Evolutionary conservation across 164 flowering plant species (phyloP), one percentile per base, ranked within the genome.

Genomic region (Berberis thunbergii): DNA sequence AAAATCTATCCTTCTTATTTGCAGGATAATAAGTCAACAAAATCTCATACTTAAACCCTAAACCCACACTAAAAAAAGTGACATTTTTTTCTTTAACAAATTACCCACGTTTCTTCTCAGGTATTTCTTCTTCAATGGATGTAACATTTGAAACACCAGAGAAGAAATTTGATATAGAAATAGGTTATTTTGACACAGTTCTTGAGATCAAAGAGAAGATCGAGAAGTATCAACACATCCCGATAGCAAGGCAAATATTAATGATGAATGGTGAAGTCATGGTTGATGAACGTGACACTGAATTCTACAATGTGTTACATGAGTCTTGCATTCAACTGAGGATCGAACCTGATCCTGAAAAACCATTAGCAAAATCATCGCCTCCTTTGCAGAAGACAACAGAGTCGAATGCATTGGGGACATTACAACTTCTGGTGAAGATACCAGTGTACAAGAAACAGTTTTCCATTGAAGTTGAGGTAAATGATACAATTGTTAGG

Each of bases 191-290:
- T 39, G 97, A 88, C 62, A 77, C 84, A 0, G 82, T 88, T 1
- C 57, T 73, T 0, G 95, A 88, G 64, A 85, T 88, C 76, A 91
- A 91, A 61, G 83, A 84, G 52, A 86, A 83, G 72, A 70, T 88
- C 7, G 72, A 87, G 8, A 86, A 83, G 52, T 79, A 82, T 64
- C 69, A 74, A 26, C 80, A 77, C 12, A 70, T 86, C 6, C 86
- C 91, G 39, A 43, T 79, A 0, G 6, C 80, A 4, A 55, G 53
- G 1, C 95, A 86, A 59, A 83, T 88, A 69, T 77, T 91, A 12
- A 59, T 82, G 57, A 83, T 82, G 84, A 74, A 91, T 42, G 80
- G 79, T 59, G 67, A 76, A 12, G 67, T 70, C 50, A 83, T 91
- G 42, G 64, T 64, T 12, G 91, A 91, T 63, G 79, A 80, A 0